Conservation (phyloP, 1,284 basidiomycete genomes). For the Fistulina hepatica region DNA sequence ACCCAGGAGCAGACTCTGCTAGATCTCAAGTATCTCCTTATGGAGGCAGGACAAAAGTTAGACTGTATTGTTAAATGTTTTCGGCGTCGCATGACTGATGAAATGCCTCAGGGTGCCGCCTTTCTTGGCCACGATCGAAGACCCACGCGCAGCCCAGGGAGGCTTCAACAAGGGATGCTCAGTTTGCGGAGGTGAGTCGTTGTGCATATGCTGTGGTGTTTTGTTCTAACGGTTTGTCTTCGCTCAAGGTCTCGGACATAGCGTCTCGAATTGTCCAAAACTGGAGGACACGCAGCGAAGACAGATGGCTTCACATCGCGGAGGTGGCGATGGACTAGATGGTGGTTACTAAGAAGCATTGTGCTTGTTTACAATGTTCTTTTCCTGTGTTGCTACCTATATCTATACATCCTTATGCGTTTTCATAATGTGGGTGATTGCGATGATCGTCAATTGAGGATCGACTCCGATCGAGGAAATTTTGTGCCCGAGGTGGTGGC, state of each 20-base stretch:
- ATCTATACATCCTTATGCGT: no score
- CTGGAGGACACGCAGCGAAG: slow-evolving; percentile 87
- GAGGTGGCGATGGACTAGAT: slow-evolving; percentile 50
- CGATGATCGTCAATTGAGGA: no score
- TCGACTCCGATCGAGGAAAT: no score
- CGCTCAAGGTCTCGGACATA: slow-evolving; percentile 75
- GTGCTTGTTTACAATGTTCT: no score
- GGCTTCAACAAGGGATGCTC: slow-evolving; percentile 80
- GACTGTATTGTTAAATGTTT: slow-evolving; percentile 18
- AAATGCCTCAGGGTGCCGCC: slow-evolving; percentile 69
- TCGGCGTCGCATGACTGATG: slow-evolving; percentile 9
- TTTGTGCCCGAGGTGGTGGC: no score
- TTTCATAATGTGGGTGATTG: no score
- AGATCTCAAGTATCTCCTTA: slow-evolving; percentile 93
- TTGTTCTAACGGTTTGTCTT: slow-evolving; percentile 7
- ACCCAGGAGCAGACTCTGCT: slow-evolving; percentile 92
- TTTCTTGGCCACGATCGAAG: slow-evolving; percentile 88
- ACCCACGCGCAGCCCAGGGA: slow-evolving; percentile 75
- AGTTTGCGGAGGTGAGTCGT: slow-evolving; percentile 78
- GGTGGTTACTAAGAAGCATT: slow-evolving; percentile 23
- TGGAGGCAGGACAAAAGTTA: slow-evolving; percentile 96
- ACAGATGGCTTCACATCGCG: slow-evolving; percentile 76
- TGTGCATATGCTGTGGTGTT: slow-evolving; percentile 1
- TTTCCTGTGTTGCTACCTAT: no score
- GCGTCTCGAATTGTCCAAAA: slow-evolving; percentile 91